Conservation (phyloP, 495 filamentous ascomycete genomes). For the Lepidopterella palustris region DNA sequence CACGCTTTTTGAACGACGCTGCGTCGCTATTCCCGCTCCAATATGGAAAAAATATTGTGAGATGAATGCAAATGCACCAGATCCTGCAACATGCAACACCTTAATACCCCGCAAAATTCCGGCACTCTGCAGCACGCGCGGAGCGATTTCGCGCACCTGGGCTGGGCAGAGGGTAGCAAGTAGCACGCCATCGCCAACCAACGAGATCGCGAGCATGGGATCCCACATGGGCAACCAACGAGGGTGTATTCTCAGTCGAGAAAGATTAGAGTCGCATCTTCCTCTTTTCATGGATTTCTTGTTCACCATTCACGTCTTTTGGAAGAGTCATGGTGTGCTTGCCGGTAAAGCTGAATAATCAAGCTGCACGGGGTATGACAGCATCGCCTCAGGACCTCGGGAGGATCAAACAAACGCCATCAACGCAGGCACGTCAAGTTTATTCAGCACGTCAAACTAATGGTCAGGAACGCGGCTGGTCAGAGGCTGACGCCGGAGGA, state of each 20-base stretch:
- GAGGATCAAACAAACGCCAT: not conserved
- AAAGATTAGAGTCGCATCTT: not conserved
- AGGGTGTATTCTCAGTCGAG: not conserved
- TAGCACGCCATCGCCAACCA: not conserved
- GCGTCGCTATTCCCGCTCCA: too few relatives aligned
- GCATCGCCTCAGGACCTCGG: not conserved
- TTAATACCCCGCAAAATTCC: not conserved
- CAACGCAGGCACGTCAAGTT: not conserved
- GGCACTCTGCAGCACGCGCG: not conserved
- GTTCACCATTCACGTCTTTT: not conserved
- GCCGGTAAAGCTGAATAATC: not conserved
- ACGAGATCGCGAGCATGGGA: not conserved
- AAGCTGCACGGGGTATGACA: not conserved
- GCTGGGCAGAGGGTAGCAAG: not conserved
- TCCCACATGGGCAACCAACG: not conserved
- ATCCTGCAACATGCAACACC: not conserved
- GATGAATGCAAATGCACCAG: not conserved
- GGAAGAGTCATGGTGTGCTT: not conserved
- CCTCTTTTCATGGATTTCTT: not conserved
- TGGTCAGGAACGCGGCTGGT: constrained; percentile 1
- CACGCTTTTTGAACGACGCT: too few relatives aligned
- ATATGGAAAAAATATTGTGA: too few relatives aligned
- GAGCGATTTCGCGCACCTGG: not conserved
- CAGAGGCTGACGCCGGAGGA: not conserved
- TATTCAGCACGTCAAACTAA: not conserved